Conservation (phyloP, 768 basidiomycete genomes). For the Boletus huronensis region DNA sequence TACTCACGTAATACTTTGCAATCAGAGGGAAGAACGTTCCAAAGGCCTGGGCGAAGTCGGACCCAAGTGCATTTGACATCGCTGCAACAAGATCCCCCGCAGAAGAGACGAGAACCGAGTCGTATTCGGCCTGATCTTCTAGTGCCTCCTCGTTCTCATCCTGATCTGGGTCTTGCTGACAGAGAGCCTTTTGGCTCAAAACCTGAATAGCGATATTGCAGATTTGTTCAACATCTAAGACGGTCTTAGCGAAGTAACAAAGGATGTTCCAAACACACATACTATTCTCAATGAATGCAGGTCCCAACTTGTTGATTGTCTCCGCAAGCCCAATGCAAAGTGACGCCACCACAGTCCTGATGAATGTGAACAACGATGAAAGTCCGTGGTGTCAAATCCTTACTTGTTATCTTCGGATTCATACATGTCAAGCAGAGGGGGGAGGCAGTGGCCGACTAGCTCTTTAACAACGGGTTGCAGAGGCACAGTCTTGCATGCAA, state of each 20-base stretch:
- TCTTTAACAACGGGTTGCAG: conserved; percentile 71
- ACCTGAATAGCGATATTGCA: conserved; percentile 81
- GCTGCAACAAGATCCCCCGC: conserved; percentile 93
- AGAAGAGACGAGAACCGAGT: conserved; percentile 90
- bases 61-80: conserved; percentile 79
- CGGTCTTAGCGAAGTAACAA: conserved; percentile 2
- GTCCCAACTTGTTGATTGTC: conserved; percentile 88
- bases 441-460: conserved; percentile 71
- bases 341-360: conserved; percentile 80
- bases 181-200: conserved; percentile 90
- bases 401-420: conserved; percentile 96
- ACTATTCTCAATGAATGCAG: conserved; percentile 79
- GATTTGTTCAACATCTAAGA: conserved; percentile 67
- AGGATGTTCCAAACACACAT: conserved; percentile 30
- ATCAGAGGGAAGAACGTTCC: conserved; percentile 85
- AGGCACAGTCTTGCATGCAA: conserved; percentile 37
- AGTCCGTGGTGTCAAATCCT: conserved; percentile 33
- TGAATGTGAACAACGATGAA: conserved; percentile 12
- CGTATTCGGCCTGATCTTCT: conserved; percentile 92
- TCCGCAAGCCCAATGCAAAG: conserved; percentile 89
- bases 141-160: conserved; percentile 83
- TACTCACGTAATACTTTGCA: conserved; percentile 84
- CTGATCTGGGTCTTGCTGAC: conserved; percentile 94
- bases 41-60: conserved; percentile 82
- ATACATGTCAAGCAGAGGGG: conserved; percentile 81